Base-by-base conservation (phyloP, 768 basidiomycete species). In the Agaricus blazei region DNA sequence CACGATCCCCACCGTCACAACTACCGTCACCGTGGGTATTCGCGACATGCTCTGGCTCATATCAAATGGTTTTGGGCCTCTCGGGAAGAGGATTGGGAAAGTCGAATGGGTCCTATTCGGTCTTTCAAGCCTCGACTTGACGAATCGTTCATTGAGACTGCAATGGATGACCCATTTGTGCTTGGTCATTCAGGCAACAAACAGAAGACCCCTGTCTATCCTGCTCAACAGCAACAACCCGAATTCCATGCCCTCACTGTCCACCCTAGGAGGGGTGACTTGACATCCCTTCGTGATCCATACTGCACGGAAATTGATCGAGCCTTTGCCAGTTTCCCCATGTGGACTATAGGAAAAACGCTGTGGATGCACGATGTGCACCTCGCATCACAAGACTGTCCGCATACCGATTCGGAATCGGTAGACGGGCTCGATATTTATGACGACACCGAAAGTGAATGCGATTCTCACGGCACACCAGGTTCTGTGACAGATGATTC, bases 271-370 rank as follows among this genome's bases (percentile, higher is more conserved):
- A 75, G 78, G 9, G 87, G 87, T 4, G 86, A 88, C 59, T 67
- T 88, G 26, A 65, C 72, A 0, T 74, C 82, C 2, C 67, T 87
- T 38, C 77, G 79, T 27, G 84, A 88, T 61, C 78, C 81, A 2
- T 81, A 79, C 62, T 75, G 75, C 48, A 74, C 70, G 57, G 71
- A 80, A 49, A 72, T 84, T 48, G 87, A 88, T 64, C 79, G 79
- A 9, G 80, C 71, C 59, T 85, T 87, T 60, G 75, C 75, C 56
- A 70, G 66, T 34, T 71, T 83, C 61, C 79, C 82, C 3, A 64
- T 82, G 46, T 87, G 85, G 81, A 87, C 86, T 19, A 81, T 88
- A 63, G 68, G 74, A 43, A 88, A 88, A 72, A 77, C 75, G 40
- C 60, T 87, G n/a, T 88, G 81, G 72, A 74, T 83, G 67, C 77